Conservation (phyloP, 2,329 filamentous ascomycete genomes). For the Pseudogymnoascus sp. region DNA sequence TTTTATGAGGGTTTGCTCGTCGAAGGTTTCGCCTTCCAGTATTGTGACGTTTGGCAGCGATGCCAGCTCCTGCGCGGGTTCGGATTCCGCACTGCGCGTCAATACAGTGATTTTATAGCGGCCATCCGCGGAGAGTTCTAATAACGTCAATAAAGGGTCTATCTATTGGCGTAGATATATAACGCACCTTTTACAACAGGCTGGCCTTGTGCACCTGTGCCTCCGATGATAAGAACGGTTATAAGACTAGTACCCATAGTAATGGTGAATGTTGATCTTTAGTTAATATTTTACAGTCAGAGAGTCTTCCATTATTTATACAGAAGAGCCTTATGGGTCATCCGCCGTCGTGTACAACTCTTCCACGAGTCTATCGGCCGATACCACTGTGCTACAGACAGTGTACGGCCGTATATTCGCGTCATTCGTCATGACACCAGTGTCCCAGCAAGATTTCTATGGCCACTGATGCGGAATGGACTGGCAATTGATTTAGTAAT, state of each 20-base stretch:
- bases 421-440: neutral
- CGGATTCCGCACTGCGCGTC: conserved; percentile 10
- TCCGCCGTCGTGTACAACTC: neutral
- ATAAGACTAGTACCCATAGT: neutral
- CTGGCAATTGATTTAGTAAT: neutral
- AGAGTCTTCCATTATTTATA: neutral
- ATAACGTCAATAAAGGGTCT: neutral
- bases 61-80: conserved; percentile 16
- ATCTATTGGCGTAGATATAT: neutral
- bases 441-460: neutral
- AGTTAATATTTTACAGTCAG: neutral
- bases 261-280: neutral
- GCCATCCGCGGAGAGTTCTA: neutral
- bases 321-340: too few relatives aligned
- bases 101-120: conserved; percentile 11
- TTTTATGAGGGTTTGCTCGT: conserved; percentile 15
- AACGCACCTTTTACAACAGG: conserved; percentile 28
- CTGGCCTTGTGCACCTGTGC: conserved; percentile 33
- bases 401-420: neutral
- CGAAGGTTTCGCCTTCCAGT: conserved; percentile 23
- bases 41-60: conserved; percentile 19
- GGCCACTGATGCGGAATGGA: neutral
- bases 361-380: neutral
- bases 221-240: conserved; percentile 43
- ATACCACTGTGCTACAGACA: neutral